Evolutionary conservation across 768 basidiomycete species (phyloP).

Genomic region (Termitomyces sp.): DNA sequence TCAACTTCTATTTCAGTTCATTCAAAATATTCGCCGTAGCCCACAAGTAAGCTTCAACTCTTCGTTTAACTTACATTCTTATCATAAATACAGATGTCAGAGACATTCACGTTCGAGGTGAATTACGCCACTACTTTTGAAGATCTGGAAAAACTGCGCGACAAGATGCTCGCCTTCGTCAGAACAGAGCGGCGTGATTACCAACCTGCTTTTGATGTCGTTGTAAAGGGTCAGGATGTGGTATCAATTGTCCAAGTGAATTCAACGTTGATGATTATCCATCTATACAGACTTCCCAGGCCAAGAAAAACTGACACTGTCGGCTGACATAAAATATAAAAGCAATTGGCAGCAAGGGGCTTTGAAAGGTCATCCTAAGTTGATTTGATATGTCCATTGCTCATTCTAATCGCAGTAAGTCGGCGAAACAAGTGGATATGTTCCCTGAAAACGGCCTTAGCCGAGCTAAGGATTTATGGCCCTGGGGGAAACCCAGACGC

Average conservation of each 20-base stretch:
- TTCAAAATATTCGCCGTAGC: slow-evolving; percentile 69
- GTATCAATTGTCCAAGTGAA: neutral
- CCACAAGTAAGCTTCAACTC: slow-evolving; percentile 43
- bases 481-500: slow-evolving; percentile 55
- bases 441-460: slow-evolving; percentile 70
- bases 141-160: slow-evolving; percentile 71
- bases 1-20: slow-evolving; percentile 40
- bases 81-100: slow-evolving; percentile 51
- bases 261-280: slow-evolving; percentile 2
- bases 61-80: neutral
- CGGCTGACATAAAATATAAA: slow-evolving; percentile 86
- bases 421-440: slow-evolving; percentile 93
- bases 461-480: slow-evolving; percentile 69
- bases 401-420: slow-evolving; percentile 42
- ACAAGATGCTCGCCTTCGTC: slow-evolving; percentile 78
- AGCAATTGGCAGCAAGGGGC: slow-evolving; percentile 81
- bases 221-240: slow-evolving; percentile 48
- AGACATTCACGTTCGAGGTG: slow-evolving; percentile 81
- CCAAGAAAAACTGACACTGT: slow-evolving; percentile 73
- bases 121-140: slow-evolving; percentile 76
- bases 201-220: slow-evolving; percentile 70
- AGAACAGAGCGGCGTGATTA: slow-evolving; percentile 71
- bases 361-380: slow-evolving; percentile 47
- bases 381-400: slow-evolving; percentile 1
- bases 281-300: slow-evolving; percentile 61